Evolutionary conservation across 2,329 filamentous ascomycete species (phyloP).

Genomic region (Talaromyces sp.): DNA sequence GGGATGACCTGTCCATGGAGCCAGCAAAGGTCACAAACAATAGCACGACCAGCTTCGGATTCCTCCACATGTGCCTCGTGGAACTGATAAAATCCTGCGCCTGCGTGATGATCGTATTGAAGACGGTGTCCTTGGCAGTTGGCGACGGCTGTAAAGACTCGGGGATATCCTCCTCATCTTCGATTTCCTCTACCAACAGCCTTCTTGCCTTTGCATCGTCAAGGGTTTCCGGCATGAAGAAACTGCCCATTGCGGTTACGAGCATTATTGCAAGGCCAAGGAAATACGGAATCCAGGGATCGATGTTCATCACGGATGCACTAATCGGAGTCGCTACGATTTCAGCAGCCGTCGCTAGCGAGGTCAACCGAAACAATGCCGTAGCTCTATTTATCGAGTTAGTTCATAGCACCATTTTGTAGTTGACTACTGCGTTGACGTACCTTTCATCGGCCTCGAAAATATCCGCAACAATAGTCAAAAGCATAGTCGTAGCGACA

Average conservation of each 20-base stretch:
- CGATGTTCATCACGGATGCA: background rate
- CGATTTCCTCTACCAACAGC: background rate
- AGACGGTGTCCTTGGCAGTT: background rate
- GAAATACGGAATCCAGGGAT: slow-evolving; percentile 9
- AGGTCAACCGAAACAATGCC: slow-evolving; percentile 1
- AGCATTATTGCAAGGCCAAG: background rate
- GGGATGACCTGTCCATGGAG: slow-evolving; percentile 19
- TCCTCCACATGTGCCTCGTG: slow-evolving; percentile 21
- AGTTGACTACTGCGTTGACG: background rate
- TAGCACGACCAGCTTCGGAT: slow-evolving; percentile 18
- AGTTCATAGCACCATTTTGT: background rate
- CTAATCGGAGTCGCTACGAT: slow-evolving; percentile 6
- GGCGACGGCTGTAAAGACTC: background rate
- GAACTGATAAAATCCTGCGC: slow-evolving; percentile 19
- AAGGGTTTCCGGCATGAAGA: slow-evolving; percentile 10
- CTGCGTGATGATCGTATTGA: slow-evolving; percentile 8
- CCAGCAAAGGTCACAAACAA: slow-evolving; percentile 21
- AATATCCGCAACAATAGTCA: slow-evolving; percentile 24
- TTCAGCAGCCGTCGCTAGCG: background rate
- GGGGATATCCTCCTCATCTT: background rate
- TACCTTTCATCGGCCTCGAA: slow-evolving; percentile 27
- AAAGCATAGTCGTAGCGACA: slow-evolving; percentile 16
- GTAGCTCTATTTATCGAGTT: background rate
- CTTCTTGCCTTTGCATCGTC: background rate
- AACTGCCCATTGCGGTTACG: background rate